A percentile compares a stretch with the other conserved stretches of the same genome.
Conservation (phyloP, 805 yeast genomes). For the Lipomyces starkeyi region DNA sequence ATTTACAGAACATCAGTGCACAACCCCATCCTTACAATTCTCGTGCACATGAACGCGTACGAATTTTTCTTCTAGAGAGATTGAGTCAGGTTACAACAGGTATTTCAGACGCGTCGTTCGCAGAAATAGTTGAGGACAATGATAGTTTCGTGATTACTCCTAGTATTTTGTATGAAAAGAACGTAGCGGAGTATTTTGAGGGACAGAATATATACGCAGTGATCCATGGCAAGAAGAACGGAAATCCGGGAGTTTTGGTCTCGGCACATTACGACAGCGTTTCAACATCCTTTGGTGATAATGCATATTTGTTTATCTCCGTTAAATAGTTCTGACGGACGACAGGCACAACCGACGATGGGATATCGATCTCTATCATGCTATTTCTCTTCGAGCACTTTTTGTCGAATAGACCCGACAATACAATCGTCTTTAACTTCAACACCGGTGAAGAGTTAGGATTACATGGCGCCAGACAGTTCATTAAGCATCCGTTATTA, state of each 20-base stretch:
- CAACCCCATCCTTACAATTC: slow-evolving; percentile 80
- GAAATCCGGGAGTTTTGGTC: slow-evolving; percentile 68
- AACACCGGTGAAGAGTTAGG: slow-evolving; percentile 92
- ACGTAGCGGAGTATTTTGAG: slow-evolving; percentile 62
- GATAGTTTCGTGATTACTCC: slow-evolving; percentile 48
- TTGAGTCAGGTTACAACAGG: slow-evolving; percentile 47
- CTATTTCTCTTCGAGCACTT: slow-evolving; percentile 32
- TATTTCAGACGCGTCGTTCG: slow-evolving; percentile 14
- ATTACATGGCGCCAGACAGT: slow-evolving; percentile 77
- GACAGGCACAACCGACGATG: slow-evolving; percentile 72
- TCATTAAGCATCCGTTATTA: slow-evolving; percentile 75
- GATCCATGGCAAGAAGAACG: slow-evolving; percentile 63
- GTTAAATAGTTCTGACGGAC: neutral
- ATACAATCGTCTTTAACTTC: slow-evolving; percentile 81
- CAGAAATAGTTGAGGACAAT: slow-evolving; percentile 50
- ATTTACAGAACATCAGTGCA: slow-evolving; percentile 70
- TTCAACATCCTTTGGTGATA: slow-evolving; percentile 74
- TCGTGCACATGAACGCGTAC: slow-evolving; percentile 73
- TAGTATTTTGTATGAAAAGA: slow-evolving; percentile 51
- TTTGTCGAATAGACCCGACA: slow-evolving; percentile 52
- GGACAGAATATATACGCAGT: slow-evolving; percentile 78
- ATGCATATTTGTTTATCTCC: neutral
- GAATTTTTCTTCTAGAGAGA: slow-evolving; percentile 61
- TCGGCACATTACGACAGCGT: slow-evolving; percentile 92
- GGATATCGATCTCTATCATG: slow-evolving; percentile 34